A percentile compares a stretch with the other conserved stretches of the same genome.
phyloP scores from a whole-genome alignment of 2,329 filamentous ascomycete species.

The Ceratocystis cubensis region DNA sequence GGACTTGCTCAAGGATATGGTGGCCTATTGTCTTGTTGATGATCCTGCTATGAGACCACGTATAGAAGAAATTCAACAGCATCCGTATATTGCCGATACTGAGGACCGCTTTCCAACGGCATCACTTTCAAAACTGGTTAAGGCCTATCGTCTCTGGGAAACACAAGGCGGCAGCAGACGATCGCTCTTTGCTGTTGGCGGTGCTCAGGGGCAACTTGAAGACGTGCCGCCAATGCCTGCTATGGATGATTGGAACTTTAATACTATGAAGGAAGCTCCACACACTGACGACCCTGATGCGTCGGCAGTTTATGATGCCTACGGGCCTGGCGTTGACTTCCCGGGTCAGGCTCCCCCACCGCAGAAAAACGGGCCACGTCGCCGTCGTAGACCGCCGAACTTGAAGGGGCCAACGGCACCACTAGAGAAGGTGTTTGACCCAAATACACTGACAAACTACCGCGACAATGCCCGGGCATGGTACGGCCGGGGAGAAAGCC shows the following conservation, averaged over 20 bases:
- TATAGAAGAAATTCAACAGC: constrained; percentile 48
- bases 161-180: constrained; percentile 51
- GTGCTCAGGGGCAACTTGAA: constrained; percentile 35
- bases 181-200: constrained; percentile 42
- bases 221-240: constrained; percentile 28
- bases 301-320: constrained; percentile 17
- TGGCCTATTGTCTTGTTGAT: constrained; percentile 48
- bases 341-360: constrained; percentile 17
- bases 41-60: constrained; percentile 45
- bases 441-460: constrained; percentile 36
- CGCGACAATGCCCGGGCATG: constrained; percentile 35
- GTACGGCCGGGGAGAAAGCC: constrained; percentile 29
- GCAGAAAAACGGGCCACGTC: constrained; percentile 24
- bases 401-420: constrained; percentile 32
- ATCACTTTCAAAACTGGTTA: constrained; percentile 47
- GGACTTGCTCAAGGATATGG: constrained; percentile 42
- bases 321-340: constrained; percentile 17
- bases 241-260: constrained; percentile 48
- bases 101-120: constrained; percentile 46
- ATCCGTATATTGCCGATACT: constrained; percentile 50
- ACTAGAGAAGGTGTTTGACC: constrained; percentile 37
- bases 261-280: constrained; percentile 27
- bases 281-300: constrained; percentile 12
- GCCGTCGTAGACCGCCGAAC: constrained; percentile 34
- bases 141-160: constrained; percentile 57